These are phyloP conservation scores for Quambalaria eucalypti DNA, from an alignment of 1,284 basidiomycete genomes.

Conservation along the genomic window DNA sequence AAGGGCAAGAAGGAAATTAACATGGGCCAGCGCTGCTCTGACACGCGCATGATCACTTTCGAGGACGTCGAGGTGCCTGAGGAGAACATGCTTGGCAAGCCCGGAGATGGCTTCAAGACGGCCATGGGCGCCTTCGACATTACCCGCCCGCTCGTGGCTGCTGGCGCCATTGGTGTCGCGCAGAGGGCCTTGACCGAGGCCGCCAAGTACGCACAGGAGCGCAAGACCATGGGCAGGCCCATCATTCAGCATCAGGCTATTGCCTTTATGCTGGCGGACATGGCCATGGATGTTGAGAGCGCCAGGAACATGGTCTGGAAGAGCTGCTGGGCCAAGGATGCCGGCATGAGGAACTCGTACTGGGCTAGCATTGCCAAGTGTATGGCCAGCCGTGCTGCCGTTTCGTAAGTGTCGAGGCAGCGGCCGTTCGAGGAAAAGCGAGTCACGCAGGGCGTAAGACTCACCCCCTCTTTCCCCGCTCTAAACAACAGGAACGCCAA, in stretches of 20 bases:
- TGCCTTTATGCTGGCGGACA: slow-evolving; percentile 55
- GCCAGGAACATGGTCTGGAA: slow-evolving; percentile 53
- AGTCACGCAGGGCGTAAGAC: too few relatives aligned
- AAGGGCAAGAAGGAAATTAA: slow-evolving; percentile 54
- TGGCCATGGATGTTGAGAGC: slow-evolving; percentile 53
- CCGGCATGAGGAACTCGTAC: slow-evolving; percentile 52
- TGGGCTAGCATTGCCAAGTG: slow-evolving; percentile 55
- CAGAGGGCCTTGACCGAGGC: slow-evolving; percentile 54
- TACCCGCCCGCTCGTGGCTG: slow-evolving; percentile 51
- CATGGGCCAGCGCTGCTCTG: slow-evolving; percentile 56
- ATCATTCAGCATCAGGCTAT: slow-evolving; percentile 56
- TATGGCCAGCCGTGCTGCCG: slow-evolving; percentile 46
- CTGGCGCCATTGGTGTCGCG: slow-evolving; percentile 54
- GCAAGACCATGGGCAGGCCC: slow-evolving; percentile 54
- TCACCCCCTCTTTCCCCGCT: slow-evolving; percentile 13
- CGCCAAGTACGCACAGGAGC: slow-evolving; percentile 53
- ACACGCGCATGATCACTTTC: slow-evolving; percentile 55
- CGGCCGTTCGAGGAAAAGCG: too few relatives aligned
- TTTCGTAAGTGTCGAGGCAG: too few relatives aligned
- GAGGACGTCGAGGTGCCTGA: slow-evolving; percentile 52
- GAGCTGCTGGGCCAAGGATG: slow-evolving; percentile 52
- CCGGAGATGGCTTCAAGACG: slow-evolving; percentile 55
- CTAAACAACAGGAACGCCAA: too few relatives aligned
- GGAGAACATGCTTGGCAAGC: slow-evolving; percentile 52
- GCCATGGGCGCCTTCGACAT: slow-evolving; percentile 56